Percentiles rank a stretch among this genome's conserved stretches.
phyloP scores from a whole-genome alignment of 371 early-diverging fungal genomes.

The Mortierella sp. region DNA sequence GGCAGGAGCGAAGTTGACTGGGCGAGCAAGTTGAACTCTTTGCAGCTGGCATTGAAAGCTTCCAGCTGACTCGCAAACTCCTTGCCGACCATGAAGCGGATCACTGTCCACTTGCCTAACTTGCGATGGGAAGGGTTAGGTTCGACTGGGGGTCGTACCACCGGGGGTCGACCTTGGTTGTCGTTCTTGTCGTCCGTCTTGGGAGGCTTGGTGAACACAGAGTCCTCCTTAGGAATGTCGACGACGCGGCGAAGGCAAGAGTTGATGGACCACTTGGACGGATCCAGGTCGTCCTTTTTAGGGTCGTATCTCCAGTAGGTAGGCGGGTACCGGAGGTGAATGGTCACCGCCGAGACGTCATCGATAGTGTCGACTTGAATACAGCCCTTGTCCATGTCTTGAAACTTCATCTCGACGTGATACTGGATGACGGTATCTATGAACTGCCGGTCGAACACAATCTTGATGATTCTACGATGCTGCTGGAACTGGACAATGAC shows the following conservation, averaged over 20 bases:
- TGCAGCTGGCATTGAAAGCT: conserved; percentile 6
- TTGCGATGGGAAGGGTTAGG: conserved; percentile 38
- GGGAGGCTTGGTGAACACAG: neutral
- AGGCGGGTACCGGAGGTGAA: conserved; percentile 39
- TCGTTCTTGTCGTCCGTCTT: neutral
- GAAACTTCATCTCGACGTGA: conserved; percentile 44
- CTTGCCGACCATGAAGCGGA: conserved; percentile 11
- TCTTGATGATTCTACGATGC: conserved; percentile 17
- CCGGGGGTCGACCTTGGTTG: neutral
- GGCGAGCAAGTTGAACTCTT: conserved; percentile 19
- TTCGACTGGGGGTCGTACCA: conserved; percentile 20
- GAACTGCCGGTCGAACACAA: conserved; percentile 33
- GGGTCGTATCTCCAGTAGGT: conserved; percentile 43
- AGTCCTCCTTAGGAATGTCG: conserved; percentile 26
- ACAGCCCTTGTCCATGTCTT: conserved; percentile 43
- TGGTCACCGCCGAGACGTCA: conserved; percentile 10
- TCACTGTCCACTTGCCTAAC: conserved; percentile 44
- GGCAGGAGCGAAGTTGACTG: neutral
- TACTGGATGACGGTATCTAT: conserved; percentile 31
- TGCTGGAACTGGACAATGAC: conserved; percentile 27
- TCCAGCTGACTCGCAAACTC: neutral
- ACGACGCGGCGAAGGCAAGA: conserved; percentile 38
- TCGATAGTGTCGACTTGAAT: conserved; percentile 18
- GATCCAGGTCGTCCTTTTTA: conserved; percentile 11
- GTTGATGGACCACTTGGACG: conserved; percentile 15